A percentile compares a stretch with the other conserved stretches of the same genome.
Evolutionary conservation across 129 eudicot species (phyloP).

Genomic region (Chrysanthemum lavandulifolium): DNA sequence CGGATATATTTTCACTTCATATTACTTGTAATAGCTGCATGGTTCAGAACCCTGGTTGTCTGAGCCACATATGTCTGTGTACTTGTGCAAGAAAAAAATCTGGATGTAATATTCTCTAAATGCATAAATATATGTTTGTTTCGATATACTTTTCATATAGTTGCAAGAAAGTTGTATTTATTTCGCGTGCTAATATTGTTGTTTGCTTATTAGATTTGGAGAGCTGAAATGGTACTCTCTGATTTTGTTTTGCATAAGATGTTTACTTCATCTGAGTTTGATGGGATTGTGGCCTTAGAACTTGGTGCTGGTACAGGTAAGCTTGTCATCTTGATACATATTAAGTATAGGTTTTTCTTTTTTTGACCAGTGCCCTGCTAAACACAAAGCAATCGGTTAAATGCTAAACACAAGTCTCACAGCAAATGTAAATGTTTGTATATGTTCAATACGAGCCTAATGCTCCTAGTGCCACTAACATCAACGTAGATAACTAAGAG

Average conservation of each 20-base stretch:
- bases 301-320: conserved; percentile 99
- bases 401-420: background rate
- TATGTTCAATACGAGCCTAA: background rate
- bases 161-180: background rate
- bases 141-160: background rate
- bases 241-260: conserved; percentile 86
- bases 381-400: background rate
- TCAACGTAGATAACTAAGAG: background rate
- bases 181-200: conserved; percentile 5
- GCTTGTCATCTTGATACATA: conserved; percentile 24
- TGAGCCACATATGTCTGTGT: background rate
- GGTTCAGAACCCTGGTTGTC: background rate
- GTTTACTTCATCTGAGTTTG: conserved; percentile 57
- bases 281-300: conserved; percentile 71
- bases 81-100: background rate
- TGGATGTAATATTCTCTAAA: background rate
- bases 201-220: conserved; percentile 63
- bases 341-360: no score
- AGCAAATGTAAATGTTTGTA: conserved; percentile 5
- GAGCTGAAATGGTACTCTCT: conserved; percentile 83
- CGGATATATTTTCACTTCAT: background rate
- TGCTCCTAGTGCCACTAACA: background rate
- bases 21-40: background rate
- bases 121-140: background rate
- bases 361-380: no score